These are phyloP conservation scores for Septoria petroselini DNA, from an alignment of 2,329 filamentous ascomycete genomes.

Conservation along the genomic window DNA sequence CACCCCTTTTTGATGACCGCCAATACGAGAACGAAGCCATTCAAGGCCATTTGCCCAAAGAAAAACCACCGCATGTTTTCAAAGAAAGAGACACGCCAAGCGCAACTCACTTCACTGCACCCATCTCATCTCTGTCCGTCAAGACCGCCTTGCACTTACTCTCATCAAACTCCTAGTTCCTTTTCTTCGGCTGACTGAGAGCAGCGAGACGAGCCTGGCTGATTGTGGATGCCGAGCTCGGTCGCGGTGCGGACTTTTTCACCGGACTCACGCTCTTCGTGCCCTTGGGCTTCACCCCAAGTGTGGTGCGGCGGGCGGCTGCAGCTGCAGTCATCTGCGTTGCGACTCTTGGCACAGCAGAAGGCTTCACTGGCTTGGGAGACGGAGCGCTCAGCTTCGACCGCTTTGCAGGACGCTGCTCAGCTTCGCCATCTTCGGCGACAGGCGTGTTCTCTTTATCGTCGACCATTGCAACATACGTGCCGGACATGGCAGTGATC, in stretches of 20 bases:
- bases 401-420: slow-evolving; percentile 33
- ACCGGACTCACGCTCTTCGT: slow-evolving; percentile 25
- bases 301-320: slow-evolving; percentile 29
- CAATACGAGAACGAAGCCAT: not conserved
- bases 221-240: slow-evolving; percentile 29
- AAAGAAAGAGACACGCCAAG: too few relatives aligned
- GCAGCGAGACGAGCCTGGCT: slow-evolving; percentile 34
- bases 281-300: slow-evolving; percentile 37
- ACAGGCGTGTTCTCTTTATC: slow-evolving; percentile 45
- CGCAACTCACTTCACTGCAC: too few relatives aligned
- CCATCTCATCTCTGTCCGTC: slow-evolving; percentile 3
- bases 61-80: too few relatives aligned
- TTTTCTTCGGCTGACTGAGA: slow-evolving; percentile 35
- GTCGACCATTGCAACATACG: slow-evolving; percentile 26
- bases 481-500: slow-evolving; percentile 6
- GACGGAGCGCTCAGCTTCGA: slow-evolving; percentile 21
- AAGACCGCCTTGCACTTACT: not conserved
- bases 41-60: too few relatives aligned
- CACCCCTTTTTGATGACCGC: not conserved
- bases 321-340: slow-evolving; percentile 19
- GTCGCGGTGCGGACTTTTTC: slow-evolving; percentile 21
- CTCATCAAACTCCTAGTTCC: slow-evolving; percentile 12
- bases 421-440: slow-evolving; percentile 32
- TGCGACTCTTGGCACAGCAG: slow-evolving; percentile 7
- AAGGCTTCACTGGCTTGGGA: slow-evolving; percentile 7